phyloP scores from a whole-genome alignment of 306 rosid genomes.

The Quercus agrifolia region DNA sequence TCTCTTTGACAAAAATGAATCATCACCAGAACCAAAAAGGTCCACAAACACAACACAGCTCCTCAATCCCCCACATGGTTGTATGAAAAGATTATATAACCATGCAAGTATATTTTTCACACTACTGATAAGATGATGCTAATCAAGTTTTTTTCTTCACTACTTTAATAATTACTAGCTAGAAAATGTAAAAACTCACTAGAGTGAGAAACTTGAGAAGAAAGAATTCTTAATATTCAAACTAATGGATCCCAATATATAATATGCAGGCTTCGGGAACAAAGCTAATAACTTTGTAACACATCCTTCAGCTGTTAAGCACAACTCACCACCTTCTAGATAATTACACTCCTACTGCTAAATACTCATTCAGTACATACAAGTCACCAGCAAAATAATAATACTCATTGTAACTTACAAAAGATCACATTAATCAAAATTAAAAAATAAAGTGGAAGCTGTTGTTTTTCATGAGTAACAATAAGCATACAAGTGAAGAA shows the following conservation, averaged over 20 bases:
- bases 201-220: not conserved
- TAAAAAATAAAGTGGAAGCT: not conserved
- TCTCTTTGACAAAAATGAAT: too few relatives aligned
- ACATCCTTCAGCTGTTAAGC: not conserved
- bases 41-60: not conserved
- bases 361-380: not conserved
- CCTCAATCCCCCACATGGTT: not conserved
- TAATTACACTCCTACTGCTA: constrained; percentile 14
- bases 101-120: not conserved
- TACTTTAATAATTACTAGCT: not conserved
- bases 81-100: not conserved
- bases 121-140: not conserved
- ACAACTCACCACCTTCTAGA: not conserved
- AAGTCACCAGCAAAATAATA: not conserved
- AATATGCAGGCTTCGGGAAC: not conserved
- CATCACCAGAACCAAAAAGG: not conserved
- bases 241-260: not conserved
- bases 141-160: not conserved
- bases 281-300: not conserved
- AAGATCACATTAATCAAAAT: not conserved
- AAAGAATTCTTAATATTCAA: not conserved
- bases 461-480: not conserved
- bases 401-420: not conserved
- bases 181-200: not conserved
- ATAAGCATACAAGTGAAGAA: not conserved